Evolutionary conservation across 2,329 filamentous ascomycete species (phyloP), one percentile per base, ranked within the genome.

Genomic region (Botrytis squamosa): DNA sequence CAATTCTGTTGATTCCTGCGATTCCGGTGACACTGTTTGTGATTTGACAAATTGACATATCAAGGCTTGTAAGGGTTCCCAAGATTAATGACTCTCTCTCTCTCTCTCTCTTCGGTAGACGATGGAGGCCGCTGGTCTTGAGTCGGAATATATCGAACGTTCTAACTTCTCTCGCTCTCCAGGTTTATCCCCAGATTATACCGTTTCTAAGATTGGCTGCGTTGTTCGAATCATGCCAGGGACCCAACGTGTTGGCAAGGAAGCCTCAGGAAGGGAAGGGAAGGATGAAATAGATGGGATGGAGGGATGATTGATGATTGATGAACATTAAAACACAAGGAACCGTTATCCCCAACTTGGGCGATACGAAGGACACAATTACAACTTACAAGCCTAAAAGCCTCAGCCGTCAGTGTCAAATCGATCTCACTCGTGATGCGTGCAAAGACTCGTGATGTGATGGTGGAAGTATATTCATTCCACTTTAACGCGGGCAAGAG

Each of bases 131-230:
- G 29, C 14, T 42, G n/a, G n/a, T 63, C 60, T 38, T 18, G 29
- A 52, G 12, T 10, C 25, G 42, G 22, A 38, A 49, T 25, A 44
- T 46, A 36, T 66, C 29, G 16, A 65, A 46, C 22, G 63, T 6
- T 52, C 49, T 14, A 14, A 52, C 49, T 52, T 14, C 49, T n/a
- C 25, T 6, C 40, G 4, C 44, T 52, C 64, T 38, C 64, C 64
- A 66, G 64, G 64, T 52, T 66, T 38, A 66, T 66, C 64, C 64
- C 64, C 64, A 66, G 44, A 49, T 66, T 38, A n/a, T 18, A 20
- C 22, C 46, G 44, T 14, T 38, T 18, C 25, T 52, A 38, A 66
- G 29, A 52, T 49, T 67, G 22, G 29, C 33, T 67, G 36, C 22
- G 64, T 18, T 52, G 64, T 67, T 10, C 44, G 38, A 63, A 40